Evolutionary conservation across 805 yeast genomes (phyloP).

Genomic region (Wickerhamiella spandovensis): DNA sequence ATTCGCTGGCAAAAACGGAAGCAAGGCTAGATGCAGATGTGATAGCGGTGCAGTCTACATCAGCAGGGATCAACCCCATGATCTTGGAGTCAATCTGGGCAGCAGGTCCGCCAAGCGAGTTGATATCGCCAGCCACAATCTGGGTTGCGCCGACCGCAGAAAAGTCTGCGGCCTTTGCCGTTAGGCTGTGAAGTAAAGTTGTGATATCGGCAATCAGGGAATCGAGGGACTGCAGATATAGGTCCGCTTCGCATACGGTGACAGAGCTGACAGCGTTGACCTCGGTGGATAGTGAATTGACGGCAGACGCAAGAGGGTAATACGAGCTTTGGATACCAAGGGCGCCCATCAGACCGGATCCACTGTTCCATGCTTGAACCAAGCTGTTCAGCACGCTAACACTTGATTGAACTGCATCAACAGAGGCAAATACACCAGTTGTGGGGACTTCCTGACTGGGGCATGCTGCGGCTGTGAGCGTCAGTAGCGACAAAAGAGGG

Average conservation of each 20-base stretch:
- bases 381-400: conserved; percentile 3
- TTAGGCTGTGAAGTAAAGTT: conserved; percentile 15
- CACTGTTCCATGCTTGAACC: conserved; percentile 10
- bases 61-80: not conserved
- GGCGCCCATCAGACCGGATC: conserved; percentile 21
- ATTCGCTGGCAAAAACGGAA: not conserved
- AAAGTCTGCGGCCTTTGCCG: conserved; percentile 18
- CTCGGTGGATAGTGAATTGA: conserved; percentile 9
- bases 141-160: conserved; percentile 12
- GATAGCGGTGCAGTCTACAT: not conserved
- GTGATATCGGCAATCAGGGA: conserved; percentile 10
- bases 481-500: not conserved
- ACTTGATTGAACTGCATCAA: not conserved
- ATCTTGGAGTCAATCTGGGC: not conserved
- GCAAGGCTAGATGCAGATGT: not conserved
- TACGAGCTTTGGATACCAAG: conserved; percentile 19
- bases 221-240: conserved; percentile 4
- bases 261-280: conserved; percentile 6
- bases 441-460: not conserved
- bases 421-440: not conserved
- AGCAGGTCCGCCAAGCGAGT: conserved; percentile 6
- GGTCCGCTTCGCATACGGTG: conserved; percentile 9
- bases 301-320: conserved; percentile 14
- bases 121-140: conserved; percentile 17
- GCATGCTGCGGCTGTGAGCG: not conserved